Conservation (phyloP, 106 monocot genomes). For the Dioscorea zingiberensis region DNA sequence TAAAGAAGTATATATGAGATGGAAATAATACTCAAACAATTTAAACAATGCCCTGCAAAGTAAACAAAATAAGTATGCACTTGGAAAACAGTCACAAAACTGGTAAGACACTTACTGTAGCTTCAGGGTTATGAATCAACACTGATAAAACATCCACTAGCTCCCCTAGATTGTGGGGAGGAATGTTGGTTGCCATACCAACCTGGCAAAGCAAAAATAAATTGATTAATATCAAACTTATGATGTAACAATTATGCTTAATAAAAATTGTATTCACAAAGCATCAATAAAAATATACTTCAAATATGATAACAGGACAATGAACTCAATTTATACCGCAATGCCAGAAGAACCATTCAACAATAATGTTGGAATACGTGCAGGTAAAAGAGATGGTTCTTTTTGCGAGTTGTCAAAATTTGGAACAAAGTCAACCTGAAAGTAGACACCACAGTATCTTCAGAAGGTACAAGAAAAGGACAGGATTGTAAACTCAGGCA, state of each 20-base stretch:
- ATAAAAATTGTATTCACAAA: neutral
- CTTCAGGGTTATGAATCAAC: slow-evolving; percentile 89
- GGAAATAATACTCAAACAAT: no score
- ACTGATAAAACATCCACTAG: slow-evolving; percentile 90
- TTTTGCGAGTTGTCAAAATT: slow-evolving; percentile 99
- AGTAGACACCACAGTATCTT: slow-evolving; percentile 5
- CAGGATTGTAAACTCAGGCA: neutral
- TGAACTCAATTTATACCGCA: slow-evolving; percentile 44
- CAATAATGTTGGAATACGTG: slow-evolving; percentile 81
- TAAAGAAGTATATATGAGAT: no score
- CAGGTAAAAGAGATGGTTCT: slow-evolving; percentile 91
- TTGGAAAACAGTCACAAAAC: neutral
- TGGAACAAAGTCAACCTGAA: slow-evolving; percentile 88
- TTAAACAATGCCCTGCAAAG: no score
- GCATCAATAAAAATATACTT: neutral
- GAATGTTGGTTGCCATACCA: slow-evolving; percentile 99
- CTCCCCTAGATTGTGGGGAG: slow-evolving; percentile 93
- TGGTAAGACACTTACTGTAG: slow-evolving; percentile 43
- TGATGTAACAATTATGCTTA: no score
- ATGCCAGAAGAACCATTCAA: slow-evolving; percentile 98
- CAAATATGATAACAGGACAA: neutral
- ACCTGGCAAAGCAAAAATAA: slow-evolving; percentile 37
- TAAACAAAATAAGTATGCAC: no score
- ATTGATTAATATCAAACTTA: neutral
- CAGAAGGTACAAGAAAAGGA: neutral